These are phyloP conservation scores for Lagenidium giganteum DNA, from an alignment of 352 stramenopile species.

Conservation along the genomic window DNA sequence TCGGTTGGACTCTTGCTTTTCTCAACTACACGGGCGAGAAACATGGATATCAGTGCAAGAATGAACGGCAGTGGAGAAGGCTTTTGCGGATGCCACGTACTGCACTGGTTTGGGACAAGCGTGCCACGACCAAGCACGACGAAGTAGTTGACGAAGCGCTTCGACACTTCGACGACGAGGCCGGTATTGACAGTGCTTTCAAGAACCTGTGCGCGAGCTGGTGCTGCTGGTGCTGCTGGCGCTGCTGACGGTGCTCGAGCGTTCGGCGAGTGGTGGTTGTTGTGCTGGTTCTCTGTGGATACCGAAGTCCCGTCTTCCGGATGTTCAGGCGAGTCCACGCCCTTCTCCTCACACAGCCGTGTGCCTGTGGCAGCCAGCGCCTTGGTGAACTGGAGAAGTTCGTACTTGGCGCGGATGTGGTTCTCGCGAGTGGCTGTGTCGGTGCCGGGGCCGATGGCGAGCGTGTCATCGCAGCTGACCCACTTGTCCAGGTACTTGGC, in stretches of 20 bases:
- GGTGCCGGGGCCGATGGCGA: slow-evolving; percentile 32
- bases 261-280: too few relatives aligned
- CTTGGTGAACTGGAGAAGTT: slow-evolving; percentile 58
- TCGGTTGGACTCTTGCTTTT: slow-evolving; percentile 68
- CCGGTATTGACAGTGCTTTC: slow-evolving; percentile 26
- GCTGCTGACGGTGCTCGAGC: slow-evolving; percentile 5
- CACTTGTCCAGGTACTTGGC: slow-evolving; percentile 54
- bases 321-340: slow-evolving; percentile 43
- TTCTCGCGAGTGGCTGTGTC: slow-evolving; percentile 37
- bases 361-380: background rate
- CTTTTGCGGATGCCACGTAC: slow-evolving; percentile 47
- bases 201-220: slow-evolving; percentile 17
- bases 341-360: slow-evolving; percentile 30
- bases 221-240: slow-evolving; percentile 27
- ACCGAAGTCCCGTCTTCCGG: slow-evolving; percentile 28
- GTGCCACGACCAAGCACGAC: slow-evolving; percentile 60
- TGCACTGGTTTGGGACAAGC: slow-evolving; percentile 52
- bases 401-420: slow-evolving; percentile 69
- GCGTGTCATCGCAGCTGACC: slow-evolving; percentile 29
- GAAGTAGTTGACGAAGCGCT: slow-evolving; percentile 84
- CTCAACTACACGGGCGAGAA: slow-evolving; percentile 31
- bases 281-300: too few relatives aligned
- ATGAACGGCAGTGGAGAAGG: too few relatives aligned
- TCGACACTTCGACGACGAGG: slow-evolving; percentile 68
- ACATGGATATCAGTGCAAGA: background rate